phyloP scores from a whole-genome alignment of 495 filamentous ascomycete species.

The Penicillium lividum region DNA sequence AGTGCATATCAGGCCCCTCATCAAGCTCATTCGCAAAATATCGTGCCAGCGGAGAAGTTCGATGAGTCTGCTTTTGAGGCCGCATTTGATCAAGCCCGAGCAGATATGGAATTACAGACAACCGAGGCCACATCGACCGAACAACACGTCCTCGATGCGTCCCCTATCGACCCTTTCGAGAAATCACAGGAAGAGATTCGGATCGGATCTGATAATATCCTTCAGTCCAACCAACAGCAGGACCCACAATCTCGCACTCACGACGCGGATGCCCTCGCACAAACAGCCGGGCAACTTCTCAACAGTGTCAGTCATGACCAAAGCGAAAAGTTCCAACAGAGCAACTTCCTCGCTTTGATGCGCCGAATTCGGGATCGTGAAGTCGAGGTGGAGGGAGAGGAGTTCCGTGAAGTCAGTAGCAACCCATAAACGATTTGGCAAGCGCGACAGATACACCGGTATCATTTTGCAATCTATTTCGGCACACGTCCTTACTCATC shows the following conservation, averaged over 20 bases:
- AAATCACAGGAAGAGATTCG: conserved; percentile 31
- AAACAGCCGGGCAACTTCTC: conserved; percentile 69
- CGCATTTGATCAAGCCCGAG: conserved; percentile 57
- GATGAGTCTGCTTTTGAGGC: conserved; percentile 66
- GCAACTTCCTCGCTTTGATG: conserved; percentile 77
- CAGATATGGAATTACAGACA: conserved; percentile 39
- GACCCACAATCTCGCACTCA: conserved; percentile 24
- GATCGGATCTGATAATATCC: conserved; percentile 56
- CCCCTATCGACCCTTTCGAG: conserved; percentile 12
- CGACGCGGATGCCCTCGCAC: conserved; percentile 67
- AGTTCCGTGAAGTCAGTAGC: conserved; percentile 58
- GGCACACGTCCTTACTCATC: conserved; percentile 41
- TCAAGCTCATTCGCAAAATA: conserved; percentile 19
- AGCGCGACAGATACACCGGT: conserved; percentile 42
- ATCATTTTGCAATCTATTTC: conserved; percentile 32
- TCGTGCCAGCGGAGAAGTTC: conserved; percentile 37
- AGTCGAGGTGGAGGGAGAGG: conserved; percentile 54
- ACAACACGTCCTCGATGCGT: conserved; percentile 14
- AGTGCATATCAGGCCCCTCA: conserved; percentile 30
- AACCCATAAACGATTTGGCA: conserved; percentile 39
- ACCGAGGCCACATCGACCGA: conserved; percentile 13
- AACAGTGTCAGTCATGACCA: conserved; percentile 68
- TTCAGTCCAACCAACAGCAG: conserved; percentile 28
- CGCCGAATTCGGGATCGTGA: conserved; percentile 58
- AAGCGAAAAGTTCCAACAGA: conserved; percentile 73